Evolutionary conservation across 2,329 filamentous ascomycete species (phyloP).

Genomic region (Diaporthe vaccinii): DNA sequence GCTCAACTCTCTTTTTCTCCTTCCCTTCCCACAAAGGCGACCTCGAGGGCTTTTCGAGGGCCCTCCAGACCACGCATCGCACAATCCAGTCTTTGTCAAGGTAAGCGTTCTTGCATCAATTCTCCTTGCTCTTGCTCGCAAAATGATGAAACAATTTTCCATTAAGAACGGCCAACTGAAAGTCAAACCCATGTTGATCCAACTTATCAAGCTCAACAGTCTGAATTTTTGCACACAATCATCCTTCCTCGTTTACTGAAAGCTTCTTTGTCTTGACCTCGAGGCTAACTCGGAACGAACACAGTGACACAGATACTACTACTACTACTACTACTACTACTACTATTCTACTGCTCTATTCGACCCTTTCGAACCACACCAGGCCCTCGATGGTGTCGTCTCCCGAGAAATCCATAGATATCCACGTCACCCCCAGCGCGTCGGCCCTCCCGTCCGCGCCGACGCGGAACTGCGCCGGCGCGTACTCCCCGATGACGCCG

Average conservation of each 20-base stretch:
- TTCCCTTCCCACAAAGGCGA: not conserved
- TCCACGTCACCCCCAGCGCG: constrained; percentile 50
- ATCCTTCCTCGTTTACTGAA: not conserved
- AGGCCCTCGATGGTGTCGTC: constrained; percentile 49
- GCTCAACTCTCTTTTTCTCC: not conserved
- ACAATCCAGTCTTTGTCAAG: constrained; percentile 14
- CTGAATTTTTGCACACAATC: constrained; percentile 55
- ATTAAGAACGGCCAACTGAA: constrained; percentile 47
- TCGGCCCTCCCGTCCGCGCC: constrained; percentile 48
- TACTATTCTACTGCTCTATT: not conserved
- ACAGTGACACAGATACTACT: constrained; percentile 29
- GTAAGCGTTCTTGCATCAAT: not conserved
- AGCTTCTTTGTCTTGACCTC: not conserved
- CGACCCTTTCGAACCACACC: constrained; percentile 49
- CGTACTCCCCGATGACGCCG: constrained; percentile 46
- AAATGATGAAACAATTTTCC: constrained; percentile 43
- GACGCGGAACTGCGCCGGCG: constrained; percentile 50
- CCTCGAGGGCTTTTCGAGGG: not conserved
- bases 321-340: not conserved
- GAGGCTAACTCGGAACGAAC: constrained; percentile 27
- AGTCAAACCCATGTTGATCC: constrained; percentile 45
- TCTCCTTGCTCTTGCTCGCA: constrained; percentile 8
- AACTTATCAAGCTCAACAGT: constrained; percentile 74
- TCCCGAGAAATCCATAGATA: constrained; percentile 36
- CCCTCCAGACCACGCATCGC: not conserved